Evolutionary conservation across 164 flowering plant species (phyloP), one percentile per base, ranked within the genome.

Genomic region (Annona cherimola): DNA sequence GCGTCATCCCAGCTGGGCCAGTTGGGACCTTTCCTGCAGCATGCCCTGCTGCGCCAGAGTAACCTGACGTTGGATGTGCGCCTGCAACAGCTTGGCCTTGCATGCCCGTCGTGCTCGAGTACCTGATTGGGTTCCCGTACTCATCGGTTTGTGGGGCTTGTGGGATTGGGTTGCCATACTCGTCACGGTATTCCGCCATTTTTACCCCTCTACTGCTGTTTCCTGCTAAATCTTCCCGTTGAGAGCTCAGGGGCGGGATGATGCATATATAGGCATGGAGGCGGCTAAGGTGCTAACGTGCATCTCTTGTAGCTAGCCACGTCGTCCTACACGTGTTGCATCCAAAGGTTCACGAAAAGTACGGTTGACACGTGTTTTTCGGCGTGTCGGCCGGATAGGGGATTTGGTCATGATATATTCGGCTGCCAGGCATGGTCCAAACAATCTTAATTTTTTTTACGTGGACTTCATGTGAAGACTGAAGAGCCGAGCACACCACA

Each of bases 101-200:
- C 35, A 26, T 26, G 7, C 66, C 42, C 18, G 61, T 14, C 19
- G 63, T 35, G 19, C 35, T 18, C n/a, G 35, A 18, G 14, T 61
- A 18, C 8, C 5, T 12, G 1, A 41, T 42, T 18, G 43, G 67
- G 19, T 64, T 64, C 44, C 67, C 67, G 41, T 64, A 64, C 41
- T 64, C 54, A 14, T 45, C 69, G n/a, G 68, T 65, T 16, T 42
- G 68, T 4, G 20, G 68, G n/a, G 68, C 42, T 16, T 42, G 68
- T 4, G 20, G 68, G 16, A 14, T 16, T 42, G 18, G 66, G 42
- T 63, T 63, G 5, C 66, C 66, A 35, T 35, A 63, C 16, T 2
- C 66, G 4, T 63, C 66, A 63, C 66, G 66, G 2, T 8, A 63
- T 2, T 63, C 66, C 3, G 66, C 1, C 57, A 50, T 50, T 50